These are phyloP conservation scores for Microcera coccophila DNA, from an alignment of 2,329 filamentous ascomycete genomes.

Conservation along the genomic window DNA sequence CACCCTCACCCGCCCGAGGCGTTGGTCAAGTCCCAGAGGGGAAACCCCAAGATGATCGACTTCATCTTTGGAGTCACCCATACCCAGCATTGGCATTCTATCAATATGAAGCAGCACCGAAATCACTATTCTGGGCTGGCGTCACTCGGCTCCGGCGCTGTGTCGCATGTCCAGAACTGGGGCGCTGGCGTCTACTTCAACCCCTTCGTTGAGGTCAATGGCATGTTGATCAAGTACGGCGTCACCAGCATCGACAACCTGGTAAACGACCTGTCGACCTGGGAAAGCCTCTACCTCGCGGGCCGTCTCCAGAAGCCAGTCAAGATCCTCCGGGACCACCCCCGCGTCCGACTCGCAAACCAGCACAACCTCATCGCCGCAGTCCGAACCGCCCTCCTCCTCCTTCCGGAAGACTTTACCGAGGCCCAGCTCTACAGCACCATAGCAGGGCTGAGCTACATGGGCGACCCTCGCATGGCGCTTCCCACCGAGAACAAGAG, in stretches of 20 bases:
- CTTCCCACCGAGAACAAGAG: conserved; percentile 84
- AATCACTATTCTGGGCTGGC: conserved; percentile 89
- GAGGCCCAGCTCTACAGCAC: conserved; percentile 86
- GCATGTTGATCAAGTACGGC: conserved; percentile 95
- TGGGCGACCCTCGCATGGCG: conserved; percentile 94
- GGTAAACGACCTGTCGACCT: conserved; percentile 78
- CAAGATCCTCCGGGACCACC: conserved; percentile 93
- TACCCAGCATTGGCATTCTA: conserved; percentile 92
- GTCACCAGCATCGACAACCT: conserved; percentile 92
- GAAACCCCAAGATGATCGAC: conserved; percentile 93
- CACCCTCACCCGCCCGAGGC: conserved; percentile 80
- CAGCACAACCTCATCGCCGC: conserved; percentile 94
- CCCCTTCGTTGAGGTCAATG: conserved; percentile 89
- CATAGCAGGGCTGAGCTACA: conserved; percentile 88
- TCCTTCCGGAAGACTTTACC: conserved; percentile 79
- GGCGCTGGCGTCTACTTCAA: conserved; percentile 98
- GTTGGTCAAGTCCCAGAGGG: conserved; percentile 79
- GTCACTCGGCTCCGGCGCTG: conserved; percentile 76
- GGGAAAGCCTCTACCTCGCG: conserved; percentile 95
- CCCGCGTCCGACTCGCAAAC: conserved; percentile 86
- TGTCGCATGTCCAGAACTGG: conserved; percentile 84
- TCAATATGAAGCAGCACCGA: conserved; percentile 84
- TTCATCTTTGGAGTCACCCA: conserved; percentile 96
- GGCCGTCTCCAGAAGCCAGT: conserved; percentile 95
- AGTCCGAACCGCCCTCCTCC: conserved; percentile 79